Evolutionary conservation across 2,329 filamentous ascomycete species (phyloP), one percentile per base, ranked within the genome.

Genomic region (Neopestalotiopsis clavispora): DNA sequence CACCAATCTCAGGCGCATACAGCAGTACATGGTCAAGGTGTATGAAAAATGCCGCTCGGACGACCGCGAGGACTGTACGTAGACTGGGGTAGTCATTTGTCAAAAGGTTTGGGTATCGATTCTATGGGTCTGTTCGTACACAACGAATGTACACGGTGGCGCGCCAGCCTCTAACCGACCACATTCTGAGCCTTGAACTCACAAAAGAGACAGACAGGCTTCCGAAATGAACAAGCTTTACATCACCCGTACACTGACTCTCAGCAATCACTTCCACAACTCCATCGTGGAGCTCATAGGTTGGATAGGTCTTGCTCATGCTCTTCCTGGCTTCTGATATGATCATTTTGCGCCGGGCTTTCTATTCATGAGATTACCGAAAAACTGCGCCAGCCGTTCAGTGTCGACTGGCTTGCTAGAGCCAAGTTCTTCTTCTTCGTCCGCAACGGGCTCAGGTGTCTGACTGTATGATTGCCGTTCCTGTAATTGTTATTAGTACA

Each of bases 311-410:
- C 34, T 63, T 23, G 6, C 23, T 6, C 34, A 14, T 42, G 34
- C 32, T 20, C 20, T 34, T 45, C 20, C 40, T 30, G 38, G 45
- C 28, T 17, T 56, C 20, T 23, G n/a, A 14, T 14, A 20, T 12
- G 3, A 23, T 7, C 38, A 38, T 14, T 72, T 74, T 23, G 75
- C 70, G 4, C 72, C 72, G 1, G 79, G 78, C 72, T 86, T 85
- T 71, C 85, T 83, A 73, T 88, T 89, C 86, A 90, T 89, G 70
- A 90, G 77, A 42, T 85, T 86, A 68, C 84, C 84, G 73, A 90
- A 90, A 79, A 90, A 90, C 71, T 84, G 87, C 71, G 88, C 84
- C 66, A 90, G 78, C 72, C 87, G 86, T 70, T 89, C 87, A 58
- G 85, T 88, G 76, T 89, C 82, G 75, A 87, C 64, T 14, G 42